phyloP scores from a whole-genome alignment of 495 filamentous ascomycete species.

The Staphylotrichum tortipilum region DNA sequence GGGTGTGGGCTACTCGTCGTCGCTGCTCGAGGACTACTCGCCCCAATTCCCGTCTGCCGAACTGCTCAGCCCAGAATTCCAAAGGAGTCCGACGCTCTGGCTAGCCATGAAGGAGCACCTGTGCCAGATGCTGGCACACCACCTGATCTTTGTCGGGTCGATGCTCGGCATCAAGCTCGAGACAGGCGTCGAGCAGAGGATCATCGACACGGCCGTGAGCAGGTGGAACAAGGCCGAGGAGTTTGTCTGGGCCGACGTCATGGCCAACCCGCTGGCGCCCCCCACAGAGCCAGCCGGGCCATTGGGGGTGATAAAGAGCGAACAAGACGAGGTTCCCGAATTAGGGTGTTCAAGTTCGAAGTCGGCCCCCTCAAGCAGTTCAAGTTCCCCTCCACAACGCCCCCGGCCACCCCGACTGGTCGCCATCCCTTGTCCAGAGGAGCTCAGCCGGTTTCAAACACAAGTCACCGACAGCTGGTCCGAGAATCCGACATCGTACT shows the following conservation, averaged over 20 bases:
- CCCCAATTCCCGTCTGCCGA: not conserved
- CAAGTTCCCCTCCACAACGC: not conserved
- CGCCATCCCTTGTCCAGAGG: constrained; percentile 9
- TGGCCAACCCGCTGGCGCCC: not conserved
- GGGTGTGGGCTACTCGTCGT: constrained; percentile 15
- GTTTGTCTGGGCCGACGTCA: constrained; percentile 17
- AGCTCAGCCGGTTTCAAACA: constrained; percentile 1
- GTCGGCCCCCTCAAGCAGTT: not conserved
- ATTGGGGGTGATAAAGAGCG: not conserved
- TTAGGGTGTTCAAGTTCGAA: not conserved
- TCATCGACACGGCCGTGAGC: constrained; percentile 22
- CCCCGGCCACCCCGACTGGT: not conserved
- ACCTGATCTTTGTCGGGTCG: constrained; percentile 26
- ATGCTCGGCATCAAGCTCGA: constrained; percentile 27
- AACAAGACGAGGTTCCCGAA: not conserved
- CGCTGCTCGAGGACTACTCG: not conserved
- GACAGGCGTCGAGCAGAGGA: constrained; percentile 19
- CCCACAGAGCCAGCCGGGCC: no score
- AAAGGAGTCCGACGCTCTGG: constrained; percentile 27
- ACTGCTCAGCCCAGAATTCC: constrained; percentile 10
- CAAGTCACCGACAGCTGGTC: constrained; percentile 8
- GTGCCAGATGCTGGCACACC: constrained; percentile 29
- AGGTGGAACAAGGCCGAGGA: constrained; percentile 26
- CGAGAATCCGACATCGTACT: constrained; percentile 24
- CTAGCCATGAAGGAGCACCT: constrained; percentile 27